Base-by-base conservation (phyloP, 2,329 filamentous ascomycete genomes). In the Epichloe sp. region DNA sequence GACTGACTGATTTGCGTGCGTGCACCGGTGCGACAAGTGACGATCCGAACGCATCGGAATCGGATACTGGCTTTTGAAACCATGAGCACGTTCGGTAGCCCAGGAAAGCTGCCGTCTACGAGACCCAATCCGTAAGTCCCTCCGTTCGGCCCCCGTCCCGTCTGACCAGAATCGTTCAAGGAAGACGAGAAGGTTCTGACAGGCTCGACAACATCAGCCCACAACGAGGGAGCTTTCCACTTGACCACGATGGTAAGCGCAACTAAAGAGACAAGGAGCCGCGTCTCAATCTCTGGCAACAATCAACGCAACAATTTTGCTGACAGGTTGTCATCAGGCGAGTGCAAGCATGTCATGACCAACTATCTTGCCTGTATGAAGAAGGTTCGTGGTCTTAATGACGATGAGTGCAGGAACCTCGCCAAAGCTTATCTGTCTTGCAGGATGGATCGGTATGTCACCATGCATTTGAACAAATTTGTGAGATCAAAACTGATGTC, bases 221-320 rank as follows among this genome's bases (percentile, higher is more conserved):
- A 5, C 86, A 96, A 66, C 83, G 90, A 60, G 91, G 91, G 51
- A 94, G 88, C 61, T 97, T 97, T 63, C 91, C 91, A n/a, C 80
- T 97, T 51, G 91, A 97, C 68, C 90, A 96, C 62, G 89, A 95
- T 67, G 88, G 72, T 72, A 60, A 57, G 68, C 56, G 31, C 41
- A 46, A 36, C 12, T 34, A 40, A 48, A 5, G 36, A 43, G 38
- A 36, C 31, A 19, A 17, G 15, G 31, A 34, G 11, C 8, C 17
- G 15, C 15, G 2, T 44, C 15, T 23, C n/a, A 10, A 19, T 3
- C 26, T 19, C 15, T 17, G n/a, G 6, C 35, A 37, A 21, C 19
- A 41, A 43, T 26, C 36, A 49, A 35, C 7, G 14, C n/a, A n/a
- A 31, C 37, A 36, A 43, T 31, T 8, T 14, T 43, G 15, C 15